Evolutionary conservation across 2,329 filamentous ascomycete species (phyloP), one percentile per base, ranked within the genome.

Genomic region (Aspergillus fructus): DNA sequence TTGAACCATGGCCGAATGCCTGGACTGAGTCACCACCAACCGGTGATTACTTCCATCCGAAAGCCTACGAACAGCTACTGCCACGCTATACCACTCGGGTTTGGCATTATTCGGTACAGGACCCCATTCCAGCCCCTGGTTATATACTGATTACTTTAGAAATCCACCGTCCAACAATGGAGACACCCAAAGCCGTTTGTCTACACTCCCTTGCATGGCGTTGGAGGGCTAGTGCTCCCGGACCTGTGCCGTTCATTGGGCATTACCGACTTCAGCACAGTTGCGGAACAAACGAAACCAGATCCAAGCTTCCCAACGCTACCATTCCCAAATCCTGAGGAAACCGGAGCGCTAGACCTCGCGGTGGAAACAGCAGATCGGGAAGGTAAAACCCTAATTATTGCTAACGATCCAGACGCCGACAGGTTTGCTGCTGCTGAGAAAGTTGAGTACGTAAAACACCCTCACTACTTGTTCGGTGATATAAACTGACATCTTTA

Each of bases 321-420:
- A 13, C 79, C 79, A 24, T 88, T 87, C 60, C 85, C 85, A 0
- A 88, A 88, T 62, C 85, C 85, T 0, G 85, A 88, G 67, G 85
- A 88, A 65, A 80, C 81, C 56, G 85, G 85, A 6, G 84, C 85
- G 3, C 71, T 88, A 12, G 80, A 86, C 64, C 74, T 87, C 34
- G 82, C 85, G 1, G 83, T 85, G 49, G 67, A 78, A 59, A 80
- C 80, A 3, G 85, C 85, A 27, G 79, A 85, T 46, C 69, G 72
- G 49, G 66, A 78, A 17, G 75, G 74, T 17, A 78, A 79, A 56
- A 71, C 70, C 5, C 67, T 88, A 41, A 81, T 88, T 39, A 71
- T 88, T 27, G 85, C 85, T 11, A 86, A 84, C 63, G 85, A 88
- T 62, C 85, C 85, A 1, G 85, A 88, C 67, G 85, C 85, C 15